Evolutionary conservation across 768 basidiomycete genomes (phyloP).

Genomic region (Boletus sp.): DNA sequence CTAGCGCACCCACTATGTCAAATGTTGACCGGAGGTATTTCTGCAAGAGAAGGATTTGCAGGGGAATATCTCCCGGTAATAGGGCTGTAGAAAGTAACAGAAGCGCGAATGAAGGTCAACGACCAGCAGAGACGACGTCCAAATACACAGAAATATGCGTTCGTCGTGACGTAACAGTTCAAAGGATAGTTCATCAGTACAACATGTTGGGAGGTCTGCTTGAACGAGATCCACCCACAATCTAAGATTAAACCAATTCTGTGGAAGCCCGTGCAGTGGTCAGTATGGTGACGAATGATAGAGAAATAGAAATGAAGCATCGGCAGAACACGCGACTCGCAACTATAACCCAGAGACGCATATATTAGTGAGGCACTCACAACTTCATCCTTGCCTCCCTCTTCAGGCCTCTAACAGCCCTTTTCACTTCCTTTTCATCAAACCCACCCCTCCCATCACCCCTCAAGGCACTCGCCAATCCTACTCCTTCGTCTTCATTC

Average conservation of each 20-base stretch:
- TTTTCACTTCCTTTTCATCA: constrained; percentile 66
- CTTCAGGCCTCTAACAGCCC: constrained; percentile 55
- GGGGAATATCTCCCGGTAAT: constrained; percentile 78
- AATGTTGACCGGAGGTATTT: constrained; percentile 81
- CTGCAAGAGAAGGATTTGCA: constrained; percentile 80
- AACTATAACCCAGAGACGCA: not conserved
- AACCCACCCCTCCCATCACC: constrained; percentile 53
- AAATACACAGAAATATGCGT: not conserved
- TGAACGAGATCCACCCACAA: constrained; percentile 15
- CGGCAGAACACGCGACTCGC: not conserved
- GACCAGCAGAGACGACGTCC: not conserved
- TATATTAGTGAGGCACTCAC: constrained; percentile 42
- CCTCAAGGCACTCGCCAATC: constrained; percentile 46
- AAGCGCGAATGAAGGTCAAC: constrained; percentile 7
- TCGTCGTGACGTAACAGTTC: not conserved
- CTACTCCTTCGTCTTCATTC: constrained; percentile 44
- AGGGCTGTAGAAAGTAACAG: constrained; percentile 44
- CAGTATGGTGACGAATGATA: constrained; percentile 1
- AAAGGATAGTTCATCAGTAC: constrained; percentile 6
- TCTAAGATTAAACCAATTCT: constrained; percentile 32
- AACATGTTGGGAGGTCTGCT: not conserved
- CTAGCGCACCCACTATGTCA: constrained; percentile 73
- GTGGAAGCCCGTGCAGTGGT: not conserved
- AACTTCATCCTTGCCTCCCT: constrained; percentile 71
- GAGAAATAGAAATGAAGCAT: not conserved